A percentile compares a stretch with the other conserved stretches of the same genome.
These are phyloP conservation scores for Neolecta irregularis DNA, from an alignment of 1,139 yeast genomes.

Conservation along the genomic window DNA sequence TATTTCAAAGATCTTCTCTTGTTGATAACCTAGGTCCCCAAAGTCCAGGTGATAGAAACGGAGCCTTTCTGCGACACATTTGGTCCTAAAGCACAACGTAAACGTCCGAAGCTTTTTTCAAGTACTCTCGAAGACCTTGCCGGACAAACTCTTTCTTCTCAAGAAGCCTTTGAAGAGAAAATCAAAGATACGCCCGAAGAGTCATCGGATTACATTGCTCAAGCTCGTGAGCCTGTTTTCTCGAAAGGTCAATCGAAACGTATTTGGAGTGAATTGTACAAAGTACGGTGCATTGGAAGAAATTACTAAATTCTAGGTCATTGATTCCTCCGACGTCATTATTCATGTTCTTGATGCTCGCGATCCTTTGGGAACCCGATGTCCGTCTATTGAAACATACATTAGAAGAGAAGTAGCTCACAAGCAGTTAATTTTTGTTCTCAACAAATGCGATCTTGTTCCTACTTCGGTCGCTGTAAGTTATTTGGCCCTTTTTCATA, in stretches of 20 bases:
- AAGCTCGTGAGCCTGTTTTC: conserved; percentile 90
- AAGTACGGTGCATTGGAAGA: conserved; percentile 21
- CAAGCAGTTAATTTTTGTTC: conserved; percentile 83
- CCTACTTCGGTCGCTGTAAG: conserved; percentile 99
- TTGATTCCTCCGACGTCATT: conserved; percentile 93
- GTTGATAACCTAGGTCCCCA: conserved; percentile 29
- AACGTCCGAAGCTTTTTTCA: conserved; percentile 62
- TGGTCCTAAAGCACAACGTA: conserved; percentile 91
- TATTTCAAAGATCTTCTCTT: conserved; percentile 32
- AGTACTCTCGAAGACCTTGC: conserved; percentile 72
- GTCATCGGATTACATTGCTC: conserved; percentile 62
- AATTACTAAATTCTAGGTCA: conserved; percentile 31
- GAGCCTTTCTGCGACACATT: conserved; percentile 71
- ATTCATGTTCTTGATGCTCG: conserved; percentile 94
- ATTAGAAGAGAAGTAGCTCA: conserved; percentile 90
- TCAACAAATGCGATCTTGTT: conserved; percentile 94
- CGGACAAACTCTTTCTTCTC: conserved; percentile 41
- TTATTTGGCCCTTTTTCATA: conserved; percentile 22
- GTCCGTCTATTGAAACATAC: conserved; percentile 84
- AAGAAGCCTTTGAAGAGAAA: conserved; percentile 34
- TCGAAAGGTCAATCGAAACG: conserved; percentile 95
- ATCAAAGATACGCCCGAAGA: conserved; percentile 34
- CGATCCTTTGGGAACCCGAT: conserved; percentile 91
- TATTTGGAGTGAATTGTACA: conserved; percentile 94
- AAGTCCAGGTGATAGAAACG: conserved; percentile 69